A percentile compares a stretch with the other conserved stretches of the same genome.
Conservation (phyloP, 176 grass and related monocot genomes). For the Cenchrus purpureus region DNA sequence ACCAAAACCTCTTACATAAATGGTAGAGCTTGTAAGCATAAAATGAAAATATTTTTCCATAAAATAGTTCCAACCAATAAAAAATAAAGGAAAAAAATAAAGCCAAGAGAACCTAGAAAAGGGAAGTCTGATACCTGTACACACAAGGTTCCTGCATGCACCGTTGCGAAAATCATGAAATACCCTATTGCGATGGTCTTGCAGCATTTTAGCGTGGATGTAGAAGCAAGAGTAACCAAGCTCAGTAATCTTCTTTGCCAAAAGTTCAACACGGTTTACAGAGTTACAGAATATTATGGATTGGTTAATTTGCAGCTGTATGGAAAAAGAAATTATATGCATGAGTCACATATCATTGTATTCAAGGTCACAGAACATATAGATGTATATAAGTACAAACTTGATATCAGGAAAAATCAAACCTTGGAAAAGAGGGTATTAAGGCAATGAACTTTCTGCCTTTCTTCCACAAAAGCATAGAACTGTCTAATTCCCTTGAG, state of each 20-base stretch:
- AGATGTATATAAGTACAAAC: not conserved
- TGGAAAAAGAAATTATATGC: constrained; percentile 18
- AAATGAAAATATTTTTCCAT: constrained; percentile 18
- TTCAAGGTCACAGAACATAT: constrained; percentile 3
- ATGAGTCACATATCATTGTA: constrained; percentile 22
- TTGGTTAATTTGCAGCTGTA: constrained; percentile 98
- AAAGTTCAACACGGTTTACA: constrained; percentile 90
- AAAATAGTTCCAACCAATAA: constrained; percentile 5
- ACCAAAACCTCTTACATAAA: not conserved
- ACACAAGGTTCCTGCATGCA: constrained; percentile 95
- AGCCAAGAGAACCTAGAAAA: not conserved
- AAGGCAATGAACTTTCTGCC: constrained; percentile 95
- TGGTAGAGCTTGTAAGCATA: not conserved
- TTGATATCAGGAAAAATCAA: not conserved
- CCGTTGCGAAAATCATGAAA: constrained; percentile 98
- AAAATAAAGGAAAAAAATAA: not conserved
- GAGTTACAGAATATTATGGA: constrained; percentile 99
- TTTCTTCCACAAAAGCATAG: constrained; percentile 95
- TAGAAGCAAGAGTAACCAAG: constrained; percentile 97
- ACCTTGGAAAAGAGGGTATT: constrained; percentile 97
- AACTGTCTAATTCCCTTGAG: constrained; percentile 92
- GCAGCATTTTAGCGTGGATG: constrained; percentile 98
- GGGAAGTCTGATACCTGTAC: constrained; percentile 61
- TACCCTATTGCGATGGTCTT: constrained; percentile 92
- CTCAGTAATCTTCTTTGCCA: constrained; percentile 97